A percentile compares a stretch with the other conserved stretches of the same genome.
Conservation (phyloP, 805 yeast species). For the Metschnikowia continentalis region DNA sequence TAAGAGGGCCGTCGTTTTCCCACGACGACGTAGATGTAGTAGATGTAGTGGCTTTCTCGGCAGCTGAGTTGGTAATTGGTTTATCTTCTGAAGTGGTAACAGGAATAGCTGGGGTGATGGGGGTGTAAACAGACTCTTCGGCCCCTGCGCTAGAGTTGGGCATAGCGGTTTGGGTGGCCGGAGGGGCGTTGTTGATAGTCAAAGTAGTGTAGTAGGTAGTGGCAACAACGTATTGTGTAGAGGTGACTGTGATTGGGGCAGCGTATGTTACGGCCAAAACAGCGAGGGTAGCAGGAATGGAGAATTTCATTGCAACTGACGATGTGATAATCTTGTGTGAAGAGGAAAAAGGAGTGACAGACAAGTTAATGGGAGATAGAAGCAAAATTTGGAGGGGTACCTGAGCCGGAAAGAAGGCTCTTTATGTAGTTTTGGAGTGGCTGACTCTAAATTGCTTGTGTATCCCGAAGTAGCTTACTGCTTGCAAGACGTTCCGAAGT, state of each 20-base stretch:
- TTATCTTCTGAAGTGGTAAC: background rate
- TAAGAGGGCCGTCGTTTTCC: constrained; percentile 6
- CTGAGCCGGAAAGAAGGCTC: too few species aligned
- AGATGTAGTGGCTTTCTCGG: constrained; percentile 2
- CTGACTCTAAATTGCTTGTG: background rate
- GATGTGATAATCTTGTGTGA: background rate
- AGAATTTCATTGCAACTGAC: constrained; percentile 6
- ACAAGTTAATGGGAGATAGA: background rate
- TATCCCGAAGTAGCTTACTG: background rate
- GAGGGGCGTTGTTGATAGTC: constrained; percentile 10
- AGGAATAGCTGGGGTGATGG: background rate
- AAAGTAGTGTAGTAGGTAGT: constrained; percentile 9
- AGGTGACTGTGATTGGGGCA: constrained; percentile 11
- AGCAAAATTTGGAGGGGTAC: background rate
- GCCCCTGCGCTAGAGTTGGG: background rate
- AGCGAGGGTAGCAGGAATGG: constrained; percentile 7
- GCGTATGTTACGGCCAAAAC: constrained; percentile 10
- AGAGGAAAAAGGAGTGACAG: background rate
- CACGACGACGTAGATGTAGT: constrained; percentile 5
- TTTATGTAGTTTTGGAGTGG: background rate
- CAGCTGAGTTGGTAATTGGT: background rate
- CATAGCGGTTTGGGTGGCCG: constrained; percentile 3
- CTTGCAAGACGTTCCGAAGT: background rate
- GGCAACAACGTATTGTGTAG: constrained; percentile 10
- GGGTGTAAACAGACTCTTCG: background rate